A percentile compares a stretch with the other conserved stretches of the same genome.
Conservation (phyloP, 345 rosid species). For the Populus euphratica region DNA sequence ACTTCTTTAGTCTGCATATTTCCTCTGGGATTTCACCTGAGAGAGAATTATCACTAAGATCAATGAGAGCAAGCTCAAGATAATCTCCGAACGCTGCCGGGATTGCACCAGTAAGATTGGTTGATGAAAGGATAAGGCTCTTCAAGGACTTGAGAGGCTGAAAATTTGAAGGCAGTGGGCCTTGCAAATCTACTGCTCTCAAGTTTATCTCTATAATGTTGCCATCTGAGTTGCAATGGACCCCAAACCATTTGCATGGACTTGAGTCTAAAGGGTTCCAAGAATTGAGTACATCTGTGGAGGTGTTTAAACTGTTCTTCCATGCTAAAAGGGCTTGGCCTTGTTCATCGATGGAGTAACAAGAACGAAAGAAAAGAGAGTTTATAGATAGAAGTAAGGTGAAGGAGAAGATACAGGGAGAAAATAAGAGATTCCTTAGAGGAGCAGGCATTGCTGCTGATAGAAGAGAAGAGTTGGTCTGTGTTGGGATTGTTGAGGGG, state of each 20-base stretch:
- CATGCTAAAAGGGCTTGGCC: constrained; percentile 72
- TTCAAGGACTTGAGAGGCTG: constrained; percentile 53
- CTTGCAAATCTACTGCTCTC: constrained; percentile 58
- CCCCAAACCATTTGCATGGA: constrained; percentile 80
- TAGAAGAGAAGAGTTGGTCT: constrained; percentile 34
- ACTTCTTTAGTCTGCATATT: constrained; percentile 56
- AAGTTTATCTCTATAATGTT: constrained; percentile 54
- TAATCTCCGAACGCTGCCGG: constrained; percentile 69
- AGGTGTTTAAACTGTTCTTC: constrained; percentile 61
- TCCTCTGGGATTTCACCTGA: constrained; percentile 71
- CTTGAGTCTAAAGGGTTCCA: constrained; percentile 53
- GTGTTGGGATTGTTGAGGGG: constrained; percentile 43
- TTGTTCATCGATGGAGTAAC: constrained; percentile 62
- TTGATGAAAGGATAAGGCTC: constrained; percentile 54
- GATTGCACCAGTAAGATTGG: constrained; percentile 69
- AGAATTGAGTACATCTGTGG: constrained; percentile 43
- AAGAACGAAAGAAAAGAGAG: constrained; percentile 41
- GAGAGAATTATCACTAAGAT: constrained; percentile 71
- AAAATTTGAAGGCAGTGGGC: constrained; percentile 57
- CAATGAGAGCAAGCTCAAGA: constrained; percentile 45
- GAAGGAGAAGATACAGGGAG: constrained; percentile 37
- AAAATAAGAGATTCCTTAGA: constrained; percentile 43
- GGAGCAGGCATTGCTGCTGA: constrained; percentile 60
- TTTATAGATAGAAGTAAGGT: constrained; percentile 38
- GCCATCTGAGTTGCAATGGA: constrained; percentile 60